Evolutionary conservation across 78 protist species (phyloP).

Genomic region (Tieghemostelium lacteum): DNA sequence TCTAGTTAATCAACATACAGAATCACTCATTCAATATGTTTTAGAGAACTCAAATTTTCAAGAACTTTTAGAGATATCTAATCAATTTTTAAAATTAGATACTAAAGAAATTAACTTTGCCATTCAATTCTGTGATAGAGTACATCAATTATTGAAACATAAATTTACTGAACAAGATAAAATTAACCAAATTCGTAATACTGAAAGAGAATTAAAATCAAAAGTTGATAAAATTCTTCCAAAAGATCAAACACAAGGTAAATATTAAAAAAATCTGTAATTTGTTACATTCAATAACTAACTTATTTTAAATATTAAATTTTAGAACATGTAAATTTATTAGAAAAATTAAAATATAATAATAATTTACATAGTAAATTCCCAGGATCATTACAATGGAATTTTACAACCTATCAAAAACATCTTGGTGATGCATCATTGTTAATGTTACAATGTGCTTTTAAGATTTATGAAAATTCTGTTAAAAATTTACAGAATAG

Average conservation of each 20-base stretch:
- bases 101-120: background rate
- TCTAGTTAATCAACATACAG: background rate
- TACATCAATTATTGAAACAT: background rate
- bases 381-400: background rate
- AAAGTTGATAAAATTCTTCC: background rate
- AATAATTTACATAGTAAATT: background rate
- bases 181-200: background rate
- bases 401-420: background rate
- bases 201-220: background rate
- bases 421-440: background rate
- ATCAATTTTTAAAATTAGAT: background rate
- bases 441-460: slow-evolving; percentile 7
- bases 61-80: background rate
- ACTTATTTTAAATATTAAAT: background rate
- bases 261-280: background rate
- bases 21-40: background rate
- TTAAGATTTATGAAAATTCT: background rate
- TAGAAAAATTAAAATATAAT: background rate
- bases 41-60: background rate
- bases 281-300: too few relatives aligned
- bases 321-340: background rate
- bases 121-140: slow-evolving; percentile 12
- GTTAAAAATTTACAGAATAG: background rate
- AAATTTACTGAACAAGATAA: background rate
- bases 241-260: background rate